These are phyloP conservation scores for Globisporangium cystogenes DNA, from an alignment of 352 stramenopile species.

Conservation along the genomic window DNA sequence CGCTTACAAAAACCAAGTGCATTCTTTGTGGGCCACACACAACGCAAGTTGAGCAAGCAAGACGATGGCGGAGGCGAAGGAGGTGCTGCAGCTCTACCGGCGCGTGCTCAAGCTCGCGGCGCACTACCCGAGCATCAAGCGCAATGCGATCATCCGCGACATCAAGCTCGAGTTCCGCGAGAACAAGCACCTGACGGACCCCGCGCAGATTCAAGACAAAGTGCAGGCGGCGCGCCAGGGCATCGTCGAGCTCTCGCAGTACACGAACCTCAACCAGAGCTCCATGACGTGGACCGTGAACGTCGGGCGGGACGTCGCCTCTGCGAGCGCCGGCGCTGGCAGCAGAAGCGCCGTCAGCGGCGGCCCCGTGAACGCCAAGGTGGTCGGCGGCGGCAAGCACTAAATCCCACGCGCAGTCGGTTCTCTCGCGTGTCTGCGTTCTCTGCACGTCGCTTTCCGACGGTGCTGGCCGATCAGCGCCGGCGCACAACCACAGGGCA, in stretches of 20 bases:
- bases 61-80: slow-evolving; percentile 35
- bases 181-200: slow-evolving; percentile 59
- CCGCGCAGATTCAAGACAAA: slow-evolving; percentile 56
- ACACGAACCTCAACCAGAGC: slow-evolving; percentile 56
- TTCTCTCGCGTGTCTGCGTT: background rate
- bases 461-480: slow-evolving; percentile 1
- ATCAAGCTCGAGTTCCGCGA: slow-evolving; percentile 85
- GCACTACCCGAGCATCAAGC: slow-evolving; percentile 83
- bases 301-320: slow-evolving; percentile 47
- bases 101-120: slow-evolving; percentile 80
- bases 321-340: slow-evolving; percentile 6
- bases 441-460: background rate
- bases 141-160: slow-evolving; percentile 70
- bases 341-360: slow-evolving; percentile 1
- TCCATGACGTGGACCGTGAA: slow-evolving; percentile 66
- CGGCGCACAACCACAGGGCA: slow-evolving; percentile 23
- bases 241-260: slow-evolving; percentile 75
- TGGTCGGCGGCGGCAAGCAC: slow-evolving; percentile 27
- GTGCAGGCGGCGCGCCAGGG: slow-evolving; percentile 57
- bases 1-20: too few species aligned
- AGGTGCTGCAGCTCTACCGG: slow-evolving; percentile 76
- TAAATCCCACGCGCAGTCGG: background rate
- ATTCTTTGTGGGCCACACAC: background rate
- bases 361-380: slow-evolving; percentile 30
- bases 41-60: too few species aligned